Conservation (phyloP, 108 stramenopile genomes). For the Discostella stelligeroides region DNA sequence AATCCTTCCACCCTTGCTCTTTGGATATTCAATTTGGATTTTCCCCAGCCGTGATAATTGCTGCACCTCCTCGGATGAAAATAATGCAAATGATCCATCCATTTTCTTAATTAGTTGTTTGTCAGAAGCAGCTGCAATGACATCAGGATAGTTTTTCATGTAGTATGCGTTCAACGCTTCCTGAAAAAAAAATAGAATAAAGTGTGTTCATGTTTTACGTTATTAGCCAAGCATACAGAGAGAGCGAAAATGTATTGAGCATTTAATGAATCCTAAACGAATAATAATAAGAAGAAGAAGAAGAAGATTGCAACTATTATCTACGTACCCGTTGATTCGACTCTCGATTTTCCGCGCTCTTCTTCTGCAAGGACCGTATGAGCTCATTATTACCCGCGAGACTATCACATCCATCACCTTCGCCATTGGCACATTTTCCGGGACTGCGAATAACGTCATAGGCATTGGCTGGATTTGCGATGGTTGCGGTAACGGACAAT, state of each 20-base stretch:
- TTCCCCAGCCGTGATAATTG: slow-evolving; percentile 54
- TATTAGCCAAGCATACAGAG: no score
- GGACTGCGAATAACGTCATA: slow-evolving; percentile 54
- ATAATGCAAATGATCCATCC: slow-evolving; percentile 71
- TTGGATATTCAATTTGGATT: slow-evolving; percentile 64
- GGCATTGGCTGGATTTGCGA: slow-evolving; percentile 22
- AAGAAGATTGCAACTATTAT: not conserved
- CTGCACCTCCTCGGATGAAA: slow-evolving; percentile 56
- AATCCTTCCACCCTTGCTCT: slow-evolving; percentile 66
- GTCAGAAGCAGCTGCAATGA: slow-evolving; percentile 55
- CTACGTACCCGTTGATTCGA: slow-evolving; percentile 59
- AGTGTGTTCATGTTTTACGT: not conserved
- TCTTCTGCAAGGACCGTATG: slow-evolving; percentile 67
- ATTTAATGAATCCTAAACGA: not conserved
- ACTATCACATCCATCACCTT: slow-evolving; percentile 74
- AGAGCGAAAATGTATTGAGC: no score
- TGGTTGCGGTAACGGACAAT: not conserved
- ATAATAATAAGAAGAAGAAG: not conserved
- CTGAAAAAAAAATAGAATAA: slow-evolving; percentile 16
- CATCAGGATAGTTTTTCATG: slow-evolving; percentile 90
- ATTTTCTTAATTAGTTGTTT: slow-evolving; percentile 71
- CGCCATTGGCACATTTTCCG: slow-evolving; percentile 70
- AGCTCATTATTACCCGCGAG: slow-evolving; percentile 76
- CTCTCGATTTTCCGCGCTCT: slow-evolving; percentile 69
- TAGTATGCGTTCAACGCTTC: slow-evolving; percentile 75